Base-by-base conservation (phyloP, 192 early-diverging fungal species). In the Backusella circina region DNA sequence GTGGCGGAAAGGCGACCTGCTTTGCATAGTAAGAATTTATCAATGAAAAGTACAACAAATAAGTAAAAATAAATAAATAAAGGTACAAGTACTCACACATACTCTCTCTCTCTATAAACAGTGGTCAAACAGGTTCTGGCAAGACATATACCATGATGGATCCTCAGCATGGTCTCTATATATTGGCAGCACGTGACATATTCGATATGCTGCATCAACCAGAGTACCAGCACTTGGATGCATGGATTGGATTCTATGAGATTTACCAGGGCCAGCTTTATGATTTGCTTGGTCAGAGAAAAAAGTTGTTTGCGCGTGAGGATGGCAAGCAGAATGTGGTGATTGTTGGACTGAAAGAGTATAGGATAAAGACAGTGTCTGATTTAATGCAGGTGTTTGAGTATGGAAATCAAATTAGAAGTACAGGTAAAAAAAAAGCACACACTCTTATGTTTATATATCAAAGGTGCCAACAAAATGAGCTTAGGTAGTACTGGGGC, bases 71-170 rank as follows among this genome's bases (percentile, higher is more conserved):
- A 65, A 3, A 37, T 12, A 26, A 32, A 12, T 16, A 65, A 44
- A 30, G 26, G 18, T 1, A 67, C 3, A 37, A n/a, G 33, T 23
- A 21, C 37, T 68, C n/a, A 32, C 57, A 44, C 39, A 47, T 26
- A 33, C 3, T n/a, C 28, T 12, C 16, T n/a, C n/a, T n/a, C n/a
- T n/a, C n/a, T n/a, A n/a, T n/a, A n/a, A n/a, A n/a, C 70, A 90
- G 91, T 79, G 94, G 96, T 0, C 95, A 97, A 76, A 96, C 94
- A 5, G 84, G 84, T 67, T 79, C 75, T 6, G 98, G 98, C 35
- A 99, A 99, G 80, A 99, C 97, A 0, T 95, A 88, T 84, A 99
- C 98, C 3, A 99, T 98, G 97, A 84, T 98, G 77, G 95, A 98
- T 80, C 86, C 86, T 30, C 88, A 86, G 3, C 87, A 95, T 74